Conservation (phyloP, 2,329 filamentous ascomycete genomes). For the Cladophialophora psammophila region DNA sequence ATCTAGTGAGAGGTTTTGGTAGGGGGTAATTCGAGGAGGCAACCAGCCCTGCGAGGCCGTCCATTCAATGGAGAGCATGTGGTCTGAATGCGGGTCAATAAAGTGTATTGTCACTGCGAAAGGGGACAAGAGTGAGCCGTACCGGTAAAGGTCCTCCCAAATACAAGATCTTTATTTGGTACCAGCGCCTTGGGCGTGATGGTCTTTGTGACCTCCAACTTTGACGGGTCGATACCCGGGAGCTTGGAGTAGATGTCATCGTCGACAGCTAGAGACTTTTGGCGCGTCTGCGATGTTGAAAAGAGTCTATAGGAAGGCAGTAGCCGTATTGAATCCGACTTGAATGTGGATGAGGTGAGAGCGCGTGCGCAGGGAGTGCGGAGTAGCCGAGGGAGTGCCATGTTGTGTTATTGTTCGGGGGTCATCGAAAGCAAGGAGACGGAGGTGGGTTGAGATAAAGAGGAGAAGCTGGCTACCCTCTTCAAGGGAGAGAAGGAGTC, state of each 20-base stretch:
- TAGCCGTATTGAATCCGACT: slow-evolving; percentile 26
- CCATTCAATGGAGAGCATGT: slow-evolving; percentile 97
- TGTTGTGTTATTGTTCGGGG: slow-evolving; percentile 10
- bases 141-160: slow-evolving; percentile 92
- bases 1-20: slow-evolving; percentile 96
- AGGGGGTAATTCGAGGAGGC: slow-evolving; percentile 82
- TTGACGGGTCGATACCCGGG: slow-evolving; percentile 76
- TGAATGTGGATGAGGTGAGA: slow-evolving; percentile 25
- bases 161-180: slow-evolving; percentile 82
- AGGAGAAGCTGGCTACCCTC: background rate
- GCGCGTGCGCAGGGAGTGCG: slow-evolving; percentile 34
- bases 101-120: background rate
- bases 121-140: slow-evolving; percentile 39
- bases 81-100: slow-evolving; percentile 65
- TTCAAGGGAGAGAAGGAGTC: background rate
- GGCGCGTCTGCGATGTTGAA: slow-evolving; percentile 33
- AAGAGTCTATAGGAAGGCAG: slow-evolving; percentile 31
- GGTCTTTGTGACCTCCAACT: slow-evolving; percentile 77
- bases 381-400: slow-evolving; percentile 38
- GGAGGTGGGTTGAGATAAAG: background rate
- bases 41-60: slow-evolving; percentile 84
- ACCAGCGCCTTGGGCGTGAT: slow-evolving; percentile 75
- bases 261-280: slow-evolving; percentile 27
- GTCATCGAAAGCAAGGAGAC: background rate
- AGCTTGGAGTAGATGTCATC: slow-evolving; percentile 47